These are phyloP conservation scores for Acanthamoeba sp. DNA, from an alignment of 208 protist genomes.

Conservation along the genomic window DNA sequence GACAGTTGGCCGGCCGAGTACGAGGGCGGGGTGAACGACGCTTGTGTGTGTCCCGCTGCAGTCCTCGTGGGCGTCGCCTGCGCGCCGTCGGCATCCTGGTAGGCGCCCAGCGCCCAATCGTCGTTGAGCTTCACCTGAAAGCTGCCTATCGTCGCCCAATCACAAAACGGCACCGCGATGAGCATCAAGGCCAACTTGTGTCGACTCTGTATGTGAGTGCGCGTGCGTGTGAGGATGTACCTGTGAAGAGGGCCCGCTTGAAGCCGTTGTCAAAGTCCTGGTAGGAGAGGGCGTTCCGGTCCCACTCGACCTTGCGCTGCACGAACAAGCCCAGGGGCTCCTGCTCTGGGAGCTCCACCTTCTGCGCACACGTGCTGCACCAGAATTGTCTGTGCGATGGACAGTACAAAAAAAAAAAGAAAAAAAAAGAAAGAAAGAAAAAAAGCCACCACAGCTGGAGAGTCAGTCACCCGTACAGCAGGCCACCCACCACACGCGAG, in stretches of 20 bases:
- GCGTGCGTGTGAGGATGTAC: background rate
- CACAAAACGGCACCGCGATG: background rate
- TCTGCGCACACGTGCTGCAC: slow-evolving; percentile 45
- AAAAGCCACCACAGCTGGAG: too few relatives aligned
- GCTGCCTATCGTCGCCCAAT: background rate
- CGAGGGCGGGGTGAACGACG: background rate
- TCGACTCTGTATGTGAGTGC: background rate
- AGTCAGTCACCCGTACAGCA: too few relatives aligned
- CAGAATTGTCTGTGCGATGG: background rate
- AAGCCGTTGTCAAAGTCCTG: slow-evolving; percentile 62
- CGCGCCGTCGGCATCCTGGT: background rate
- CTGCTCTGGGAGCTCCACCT: slow-evolving; percentile 52
- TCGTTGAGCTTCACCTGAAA: slow-evolving; percentile 25
- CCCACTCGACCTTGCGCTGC: slow-evolving; percentile 53
- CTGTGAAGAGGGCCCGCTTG: slow-evolving; percentile 36
- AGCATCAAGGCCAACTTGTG: background rate
- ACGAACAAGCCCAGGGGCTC: slow-evolving; percentile 36
- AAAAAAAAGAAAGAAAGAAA: too few relatives aligned
- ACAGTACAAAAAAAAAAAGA: background rate
- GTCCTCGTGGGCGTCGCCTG: background rate
- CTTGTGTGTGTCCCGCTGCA: background rate
- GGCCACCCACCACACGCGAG: too few relatives aligned
- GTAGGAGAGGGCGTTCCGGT: background rate
- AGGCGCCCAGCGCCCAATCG: slow-evolving; percentile 17
- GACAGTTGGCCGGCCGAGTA: background rate